Conservation (phyloP, 1,139 yeast species). For the Candida gigantensis region DNA sequence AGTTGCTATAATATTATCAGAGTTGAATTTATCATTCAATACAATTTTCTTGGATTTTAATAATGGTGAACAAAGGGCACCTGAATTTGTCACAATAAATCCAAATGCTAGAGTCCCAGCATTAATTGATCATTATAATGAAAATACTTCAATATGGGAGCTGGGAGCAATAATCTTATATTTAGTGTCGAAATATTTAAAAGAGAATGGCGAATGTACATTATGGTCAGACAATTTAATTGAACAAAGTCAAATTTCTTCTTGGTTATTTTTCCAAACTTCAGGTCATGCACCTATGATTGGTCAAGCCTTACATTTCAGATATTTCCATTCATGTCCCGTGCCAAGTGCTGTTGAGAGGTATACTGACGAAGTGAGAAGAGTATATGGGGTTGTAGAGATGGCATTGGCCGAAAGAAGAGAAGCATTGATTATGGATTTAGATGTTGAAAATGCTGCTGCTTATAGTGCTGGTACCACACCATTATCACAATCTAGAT, state of each 20-base stretch:
- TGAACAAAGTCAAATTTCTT: constrained; percentile 83
- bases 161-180: constrained; percentile 88
- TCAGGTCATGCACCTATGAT: constrained; percentile 98
- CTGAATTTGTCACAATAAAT: constrained; percentile 86
- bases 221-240: constrained; percentile 79
- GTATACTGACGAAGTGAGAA: constrained; percentile 88
- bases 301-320: constrained; percentile 93
- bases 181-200: constrained; percentile 65
- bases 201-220: constrained; percentile 70
- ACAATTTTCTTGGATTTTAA: constrained; percentile 88
- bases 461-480: constrained; percentile 88
- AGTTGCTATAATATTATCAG: constrained; percentile 87
- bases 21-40: constrained; percentile 74
- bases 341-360: constrained; percentile 89
- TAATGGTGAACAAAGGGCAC: constrained; percentile 88
- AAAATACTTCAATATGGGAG: constrained; percentile 87
- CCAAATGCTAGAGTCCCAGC: constrained; percentile 97
- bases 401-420: constrained; percentile 94
- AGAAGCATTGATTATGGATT: constrained; percentile 86
- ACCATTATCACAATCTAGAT: constrained; percentile 80
- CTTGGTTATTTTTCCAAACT: constrained; percentile 94
- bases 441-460: constrained; percentile 86
- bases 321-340: constrained; percentile 84
- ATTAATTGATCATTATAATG: constrained; percentile 80
- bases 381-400: constrained; percentile 92